phyloP scores from a whole-genome alignment of 129 eudicot species.

The Artemisia argyi region DNA sequence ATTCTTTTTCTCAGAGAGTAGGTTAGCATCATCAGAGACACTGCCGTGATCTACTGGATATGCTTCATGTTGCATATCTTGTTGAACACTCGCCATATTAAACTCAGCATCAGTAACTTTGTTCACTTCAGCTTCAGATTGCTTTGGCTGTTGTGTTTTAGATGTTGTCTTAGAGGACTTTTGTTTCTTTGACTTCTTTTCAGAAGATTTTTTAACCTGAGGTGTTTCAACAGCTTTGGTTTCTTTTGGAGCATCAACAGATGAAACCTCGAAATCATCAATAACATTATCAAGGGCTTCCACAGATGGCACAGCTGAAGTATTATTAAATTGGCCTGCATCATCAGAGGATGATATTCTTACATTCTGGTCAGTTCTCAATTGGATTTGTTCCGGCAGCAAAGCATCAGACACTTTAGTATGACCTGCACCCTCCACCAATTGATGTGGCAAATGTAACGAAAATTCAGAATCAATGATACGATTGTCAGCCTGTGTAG shows the following conservation, averaged over 20 bases:
- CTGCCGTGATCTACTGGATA: background rate
- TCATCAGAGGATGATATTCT: conserved; percentile 22
- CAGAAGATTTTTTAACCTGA: conserved; percentile 60
- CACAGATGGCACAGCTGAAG: conserved; percentile 11
- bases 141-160: conserved; percentile 51
- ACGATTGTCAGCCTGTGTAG: conserved; percentile 22
- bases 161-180: conserved; percentile 61
- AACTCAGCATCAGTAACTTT: conserved; percentile 31
- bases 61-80: background rate
- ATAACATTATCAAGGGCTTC: conserved; percentile 23
- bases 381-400: conserved; percentile 12
- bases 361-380: conserved; percentile 27
- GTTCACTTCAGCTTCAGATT: conserved; percentile 43
- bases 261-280: conserved; percentile 18
- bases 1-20: conserved; percentile 21
- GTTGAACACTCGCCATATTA: background rate
- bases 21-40: conserved; percentile 1
- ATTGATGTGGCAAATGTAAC: conserved; percentile 65
- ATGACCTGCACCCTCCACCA: conserved; percentile 37
- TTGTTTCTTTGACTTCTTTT: conserved; percentile 81
- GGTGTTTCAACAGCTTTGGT: conserved; percentile 40
- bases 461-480: conserved; percentile 11
- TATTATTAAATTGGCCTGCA: conserved; percentile 24
- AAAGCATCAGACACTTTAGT: conserved; percentile 26
- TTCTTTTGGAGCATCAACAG: conserved; percentile 36